These are phyloP conservation scores for Penicillium capsulatum DNA, from an alignment of 2,329 filamentous ascomycete species.

Conservation along the genomic window DNA sequence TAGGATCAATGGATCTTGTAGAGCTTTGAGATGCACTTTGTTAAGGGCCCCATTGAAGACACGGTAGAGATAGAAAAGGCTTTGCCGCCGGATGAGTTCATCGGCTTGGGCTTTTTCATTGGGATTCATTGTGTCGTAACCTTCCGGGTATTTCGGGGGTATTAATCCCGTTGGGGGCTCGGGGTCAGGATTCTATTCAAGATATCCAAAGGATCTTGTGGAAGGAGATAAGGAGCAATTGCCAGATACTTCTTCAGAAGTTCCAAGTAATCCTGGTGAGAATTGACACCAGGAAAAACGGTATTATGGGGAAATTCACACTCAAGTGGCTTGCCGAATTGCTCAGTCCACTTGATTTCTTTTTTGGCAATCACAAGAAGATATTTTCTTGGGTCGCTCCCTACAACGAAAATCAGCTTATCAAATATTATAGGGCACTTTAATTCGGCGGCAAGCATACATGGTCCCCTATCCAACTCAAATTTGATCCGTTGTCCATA, in stretches of 20 bases:
- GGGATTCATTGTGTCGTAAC: slow-evolving; percentile 16
- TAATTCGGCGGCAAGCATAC: slow-evolving; percentile 13
- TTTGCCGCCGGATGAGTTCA: slow-evolving; percentile 16
- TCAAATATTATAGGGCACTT: background rate
- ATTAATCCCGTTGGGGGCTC: slow-evolving; percentile 10
- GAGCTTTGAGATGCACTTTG: slow-evolving; percentile 19
- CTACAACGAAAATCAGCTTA: slow-evolving; percentile 7
- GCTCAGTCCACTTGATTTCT: slow-evolving; percentile 16
- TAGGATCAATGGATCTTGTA: slow-evolving; percentile 17
- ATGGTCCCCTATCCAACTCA: slow-evolving; percentile 21
- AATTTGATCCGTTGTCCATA: slow-evolving; percentile 18
- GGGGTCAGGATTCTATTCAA: slow-evolving; percentile 23
- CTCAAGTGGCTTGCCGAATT: slow-evolving; percentile 19
- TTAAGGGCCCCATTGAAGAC: slow-evolving; percentile 23
- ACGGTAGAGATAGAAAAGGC: slow-evolving; percentile 22
- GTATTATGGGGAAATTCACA: slow-evolving; percentile 22
- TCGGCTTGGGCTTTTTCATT: slow-evolving; percentile 19
- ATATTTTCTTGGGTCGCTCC: slow-evolving; percentile 17
- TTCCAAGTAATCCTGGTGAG: slow-evolving; percentile 12
- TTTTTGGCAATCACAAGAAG: slow-evolving; percentile 16
- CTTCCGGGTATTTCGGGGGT: slow-evolving; percentile 16
- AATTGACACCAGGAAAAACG: slow-evolving; percentile 17
- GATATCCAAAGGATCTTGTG: slow-evolving; percentile 4
- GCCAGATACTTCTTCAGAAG: slow-evolving; percentile 23
- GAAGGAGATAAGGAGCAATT: slow-evolving; percentile 22